These are phyloP conservation scores for Aurantiochytrium sp. DNA, from an alignment of 108 stramenopile genomes.

Conservation along the genomic window DNA sequence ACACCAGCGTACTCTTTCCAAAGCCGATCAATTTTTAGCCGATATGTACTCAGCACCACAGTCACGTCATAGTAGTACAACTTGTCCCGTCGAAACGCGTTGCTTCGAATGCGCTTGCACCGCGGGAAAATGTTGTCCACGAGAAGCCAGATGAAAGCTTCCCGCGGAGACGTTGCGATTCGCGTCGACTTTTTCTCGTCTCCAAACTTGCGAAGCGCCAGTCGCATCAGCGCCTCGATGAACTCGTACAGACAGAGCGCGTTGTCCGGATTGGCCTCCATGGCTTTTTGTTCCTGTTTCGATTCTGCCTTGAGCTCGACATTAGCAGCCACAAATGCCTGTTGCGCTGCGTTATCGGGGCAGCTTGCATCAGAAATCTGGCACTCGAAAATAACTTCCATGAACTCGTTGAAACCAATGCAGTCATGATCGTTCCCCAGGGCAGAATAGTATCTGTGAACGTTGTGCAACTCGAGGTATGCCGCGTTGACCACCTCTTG, in stretches of 20 bases:
- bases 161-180: not conserved
- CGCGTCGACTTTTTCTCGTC: not conserved
- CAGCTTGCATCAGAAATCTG: not conserved
- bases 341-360: not conserved
- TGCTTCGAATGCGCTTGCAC: not conserved
- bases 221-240: not conserved
- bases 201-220: not conserved
- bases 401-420: not conserved
- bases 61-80: not conserved
- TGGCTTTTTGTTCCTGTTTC: not conserved
- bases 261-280: not conserved
- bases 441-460: not conserved
- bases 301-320: slow-evolving; percentile 6
- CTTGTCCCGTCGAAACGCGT: not conserved
- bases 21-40: not conserved
- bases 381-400: not conserved
- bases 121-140: not conserved
- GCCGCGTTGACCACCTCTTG: not conserved
- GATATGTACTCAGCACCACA: not conserved
- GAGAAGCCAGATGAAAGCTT: not conserved
- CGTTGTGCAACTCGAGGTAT: not conserved
- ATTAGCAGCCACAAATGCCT: not conserved
- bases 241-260: slow-evolving; percentile 8
- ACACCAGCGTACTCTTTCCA: not conserved
- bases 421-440: not conserved